phyloP scores from a whole-genome alignment of 2,329 filamentous ascomycete genomes.

The Aspergillus glaucus region DNA sequence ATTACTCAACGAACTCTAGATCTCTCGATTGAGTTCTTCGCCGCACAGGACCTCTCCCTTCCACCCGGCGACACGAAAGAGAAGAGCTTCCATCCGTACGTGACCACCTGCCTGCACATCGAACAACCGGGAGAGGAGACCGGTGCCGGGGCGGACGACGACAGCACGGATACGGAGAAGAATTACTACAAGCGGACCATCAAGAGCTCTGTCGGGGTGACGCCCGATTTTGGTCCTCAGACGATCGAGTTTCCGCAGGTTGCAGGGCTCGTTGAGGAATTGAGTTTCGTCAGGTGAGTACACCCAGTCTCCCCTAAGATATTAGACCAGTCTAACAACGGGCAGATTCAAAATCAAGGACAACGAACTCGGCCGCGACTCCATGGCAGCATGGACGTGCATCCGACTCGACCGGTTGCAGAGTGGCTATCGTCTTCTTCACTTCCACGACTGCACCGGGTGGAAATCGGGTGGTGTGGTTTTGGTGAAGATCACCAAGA shows the following conservation, averaged over 20 bases:
- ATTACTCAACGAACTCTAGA: slow-evolving; percentile 53
- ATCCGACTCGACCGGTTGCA: slow-evolving; percentile 75
- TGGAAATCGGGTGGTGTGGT: slow-evolving; percentile 60
- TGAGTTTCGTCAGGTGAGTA: slow-evolving; percentile 67
- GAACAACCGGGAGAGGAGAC: slow-evolving; percentile 55
- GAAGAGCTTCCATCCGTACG: slow-evolving; percentile 62
- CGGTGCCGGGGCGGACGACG: slow-evolving; percentile 41
- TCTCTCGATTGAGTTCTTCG: slow-evolving; percentile 66
- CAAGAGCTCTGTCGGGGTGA: slow-evolving; percentile 49
- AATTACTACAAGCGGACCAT: slow-evolving; percentile 55
- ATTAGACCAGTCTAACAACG: background rate
- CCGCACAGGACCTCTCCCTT: slow-evolving; percentile 69
- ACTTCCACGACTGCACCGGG: slow-evolving; percentile 65
- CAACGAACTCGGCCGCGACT: slow-evolving; percentile 71
- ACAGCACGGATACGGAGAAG: slow-evolving; percentile 35
- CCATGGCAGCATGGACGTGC: slow-evolving; percentile 81
- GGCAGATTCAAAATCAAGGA: slow-evolving; percentile 76
- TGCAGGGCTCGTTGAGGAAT: slow-evolving; percentile 57
- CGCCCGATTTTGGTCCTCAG: slow-evolving; percentile 60
- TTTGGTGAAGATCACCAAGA: slow-evolving; percentile 67
- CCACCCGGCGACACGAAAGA: slow-evolving; percentile 49
- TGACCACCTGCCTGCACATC: slow-evolving; percentile 76
- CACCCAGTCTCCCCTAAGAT: slow-evolving; percentile 3
- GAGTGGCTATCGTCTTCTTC: slow-evolving; percentile 70
- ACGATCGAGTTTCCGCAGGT: slow-evolving; percentile 53